Base-by-base conservation (phyloP, 768 basidiomycete species). In the Phanerochaete carnosa region DNA sequence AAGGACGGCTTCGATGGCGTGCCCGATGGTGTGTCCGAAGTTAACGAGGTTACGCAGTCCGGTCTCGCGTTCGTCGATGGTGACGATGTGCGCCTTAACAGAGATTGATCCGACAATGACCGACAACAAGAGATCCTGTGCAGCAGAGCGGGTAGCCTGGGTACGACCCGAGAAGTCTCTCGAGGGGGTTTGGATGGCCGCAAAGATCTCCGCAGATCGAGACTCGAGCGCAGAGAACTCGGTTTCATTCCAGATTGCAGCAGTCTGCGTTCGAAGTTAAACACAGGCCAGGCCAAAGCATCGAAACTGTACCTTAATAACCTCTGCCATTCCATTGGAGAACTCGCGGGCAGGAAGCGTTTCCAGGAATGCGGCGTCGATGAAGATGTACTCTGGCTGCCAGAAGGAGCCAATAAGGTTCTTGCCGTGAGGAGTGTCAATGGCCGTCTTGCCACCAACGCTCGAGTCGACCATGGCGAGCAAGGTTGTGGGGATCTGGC, bases 401-500 rank as follows among this genome's bases (percentile, higher is more conserved):
- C 94, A 95, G 80, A 98, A 99, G 4, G 96, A 91, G 60, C 97
- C 97, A 65, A 99, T 94, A 65, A 98, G 83, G 75, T 99, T 99
- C 79, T 99, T 99, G 58, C 97, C 97, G 64, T 94, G 92, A 1
- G 94, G 94, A 0, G 96, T 98, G 72, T 99, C 97, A 62, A 98
- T 95, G n/a, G 97, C 96, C 0, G 97, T 99, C 80, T 98, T 99
- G 35, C 97, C 96, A 5, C 97, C 97, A 46, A 99, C 88, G 62
- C 93, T 89, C 0, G 95, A 98, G 75, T 99, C 97, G 25, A 99
- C 97, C 97, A 99, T 99, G 6, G 95, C 94, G 60, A 99, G 83
- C 1, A 99, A 80, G 0, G 95, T 97, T 0, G 97, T 98, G 0
- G 97, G 97, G 58, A 99, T 92, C 76, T 99, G 97, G 23, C 93